Percentiles rank a stretch among this genome's conserved stretches.
phyloP scores from a whole-genome alignment of 2,329 filamentous ascomycete species.

The Apiospora koreana region DNA sequence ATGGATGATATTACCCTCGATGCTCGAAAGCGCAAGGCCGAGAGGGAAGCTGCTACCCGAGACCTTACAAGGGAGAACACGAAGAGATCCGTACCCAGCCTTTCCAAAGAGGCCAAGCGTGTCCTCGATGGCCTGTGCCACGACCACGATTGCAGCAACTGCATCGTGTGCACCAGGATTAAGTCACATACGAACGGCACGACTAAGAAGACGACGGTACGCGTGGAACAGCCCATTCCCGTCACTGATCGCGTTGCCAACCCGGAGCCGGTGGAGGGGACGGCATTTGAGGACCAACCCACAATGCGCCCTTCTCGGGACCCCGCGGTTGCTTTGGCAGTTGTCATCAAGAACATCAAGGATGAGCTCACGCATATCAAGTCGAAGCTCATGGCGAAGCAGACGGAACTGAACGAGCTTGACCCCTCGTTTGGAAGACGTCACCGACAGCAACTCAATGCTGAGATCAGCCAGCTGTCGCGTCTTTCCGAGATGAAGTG shows the following conservation, averaged over 20 bases:
- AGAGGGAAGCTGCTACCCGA: constrained; percentile 23
- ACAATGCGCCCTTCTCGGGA: constrained; percentile 68
- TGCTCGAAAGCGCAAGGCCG: constrained; percentile 36
- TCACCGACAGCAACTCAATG: constrained; percentile 61
- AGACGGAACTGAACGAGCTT: constrained; percentile 63
- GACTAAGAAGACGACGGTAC: constrained; percentile 59
- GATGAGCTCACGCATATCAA: constrained; percentile 80
- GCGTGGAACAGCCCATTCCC: constrained; percentile 64
- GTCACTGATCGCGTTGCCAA: constrained; percentile 62
- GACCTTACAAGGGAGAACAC: constrained; percentile 36
- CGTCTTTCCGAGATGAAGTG: constrained; percentile 70
- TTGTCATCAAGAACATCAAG: constrained; percentile 79
- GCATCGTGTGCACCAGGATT: constrained; percentile 58
- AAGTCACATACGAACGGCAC: constrained; percentile 41
- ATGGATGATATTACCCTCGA: constrained; percentile 60
- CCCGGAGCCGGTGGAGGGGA: constrained; percentile 26
- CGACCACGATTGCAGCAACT: constrained; percentile 57
- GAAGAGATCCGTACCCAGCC: constrained; percentile 39
- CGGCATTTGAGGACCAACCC: constrained; percentile 50
- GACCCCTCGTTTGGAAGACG: constrained; percentile 68
- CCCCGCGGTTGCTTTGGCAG: constrained; percentile 72
- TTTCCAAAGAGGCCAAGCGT: constrained; percentile 53
- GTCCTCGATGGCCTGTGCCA: constrained; percentile 53
- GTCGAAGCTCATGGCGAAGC: constrained; percentile 63
- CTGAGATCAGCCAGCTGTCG: constrained; percentile 62